phyloP scores from a whole-genome alignment of 805 yeast species.

The Hanseniaspora hatyaiensis region DNA sequence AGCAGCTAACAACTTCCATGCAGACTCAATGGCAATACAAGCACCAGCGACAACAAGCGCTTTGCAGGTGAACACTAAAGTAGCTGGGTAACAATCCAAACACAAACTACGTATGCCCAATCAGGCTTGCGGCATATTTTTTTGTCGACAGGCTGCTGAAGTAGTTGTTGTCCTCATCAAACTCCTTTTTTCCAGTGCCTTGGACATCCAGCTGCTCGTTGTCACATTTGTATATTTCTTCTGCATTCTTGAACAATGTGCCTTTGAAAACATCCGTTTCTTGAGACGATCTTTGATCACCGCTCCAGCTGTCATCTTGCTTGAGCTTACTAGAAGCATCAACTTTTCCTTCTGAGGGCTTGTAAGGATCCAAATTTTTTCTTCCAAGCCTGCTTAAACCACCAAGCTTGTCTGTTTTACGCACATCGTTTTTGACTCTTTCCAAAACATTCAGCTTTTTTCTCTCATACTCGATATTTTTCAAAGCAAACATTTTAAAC shows the following conservation, averaged over 20 bases:
- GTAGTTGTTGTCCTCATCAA: constrained; percentile 8
- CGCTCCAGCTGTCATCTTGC: constrained; percentile 16
- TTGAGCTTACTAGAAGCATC: no score
- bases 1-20: no score
- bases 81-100: no score
- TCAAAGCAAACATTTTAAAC: constrained; percentile 50
- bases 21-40: no score
- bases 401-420: constrained; percentile 64
- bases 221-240: background rate
- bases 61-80: no score
- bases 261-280: background rate
- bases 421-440: constrained; percentile 54
- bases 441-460: constrained; percentile 65
- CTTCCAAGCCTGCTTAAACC: constrained; percentile 78
- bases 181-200: constrained; percentile 26
- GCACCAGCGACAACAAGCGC: no score
- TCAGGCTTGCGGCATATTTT: constrained; percentile 59
- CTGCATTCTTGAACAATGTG: constrained; percentile 5
- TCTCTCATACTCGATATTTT: constrained; percentile 76
- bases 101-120: constrained; percentile 61
- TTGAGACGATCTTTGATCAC: constrained; percentile 17
- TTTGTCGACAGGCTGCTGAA: constrained; percentile 51
- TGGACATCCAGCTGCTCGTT: background rate
- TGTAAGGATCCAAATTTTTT: constrained; percentile 34
- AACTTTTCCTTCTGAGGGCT: no score